phyloP scores from a whole-genome alignment of 345 rosid genomes.

The Camelina laxa region DNA sequence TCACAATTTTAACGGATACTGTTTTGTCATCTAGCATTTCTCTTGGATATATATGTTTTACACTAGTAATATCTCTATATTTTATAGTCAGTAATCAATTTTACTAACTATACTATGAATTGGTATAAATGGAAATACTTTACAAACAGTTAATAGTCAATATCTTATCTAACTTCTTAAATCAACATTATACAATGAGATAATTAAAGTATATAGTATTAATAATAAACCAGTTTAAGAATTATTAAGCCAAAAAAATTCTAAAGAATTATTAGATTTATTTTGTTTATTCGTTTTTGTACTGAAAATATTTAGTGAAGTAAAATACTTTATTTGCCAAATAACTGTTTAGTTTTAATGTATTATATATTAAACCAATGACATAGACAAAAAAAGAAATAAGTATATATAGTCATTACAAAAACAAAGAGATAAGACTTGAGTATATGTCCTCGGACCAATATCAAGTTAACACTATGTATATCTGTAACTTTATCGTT shows the following conservation, averaged over 20 bases:
- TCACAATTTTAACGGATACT: background rate
- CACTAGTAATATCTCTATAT: background rate
- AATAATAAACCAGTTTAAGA: background rate
- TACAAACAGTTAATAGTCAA: background rate
- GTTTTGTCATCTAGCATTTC: background rate
- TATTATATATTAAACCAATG: background rate
- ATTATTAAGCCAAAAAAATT: too few relatives aligned
- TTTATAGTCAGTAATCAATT: background rate
- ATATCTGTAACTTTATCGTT: too few relatives aligned
- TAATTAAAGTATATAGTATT: background rate
- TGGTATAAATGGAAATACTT: background rate
- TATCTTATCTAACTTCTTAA: background rate
- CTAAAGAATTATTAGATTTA: background rate
- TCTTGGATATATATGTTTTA: background rate
- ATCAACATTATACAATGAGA: background rate
- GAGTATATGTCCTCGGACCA: too few relatives aligned
- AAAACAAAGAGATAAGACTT: too few relatives aligned
- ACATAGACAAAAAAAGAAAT: too few relatives aligned
- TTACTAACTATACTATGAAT: too few relatives aligned
- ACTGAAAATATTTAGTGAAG: background rate
- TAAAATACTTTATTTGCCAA: background rate
- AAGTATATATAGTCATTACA: too few relatives aligned
- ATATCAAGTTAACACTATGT: too few relatives aligned
- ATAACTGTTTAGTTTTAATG: too few relatives aligned
- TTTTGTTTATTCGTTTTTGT: background rate